Evolutionary conservation across 2,329 filamentous ascomycete genomes (phyloP).

Genomic region (Aspergillus phoenicis): DNA sequence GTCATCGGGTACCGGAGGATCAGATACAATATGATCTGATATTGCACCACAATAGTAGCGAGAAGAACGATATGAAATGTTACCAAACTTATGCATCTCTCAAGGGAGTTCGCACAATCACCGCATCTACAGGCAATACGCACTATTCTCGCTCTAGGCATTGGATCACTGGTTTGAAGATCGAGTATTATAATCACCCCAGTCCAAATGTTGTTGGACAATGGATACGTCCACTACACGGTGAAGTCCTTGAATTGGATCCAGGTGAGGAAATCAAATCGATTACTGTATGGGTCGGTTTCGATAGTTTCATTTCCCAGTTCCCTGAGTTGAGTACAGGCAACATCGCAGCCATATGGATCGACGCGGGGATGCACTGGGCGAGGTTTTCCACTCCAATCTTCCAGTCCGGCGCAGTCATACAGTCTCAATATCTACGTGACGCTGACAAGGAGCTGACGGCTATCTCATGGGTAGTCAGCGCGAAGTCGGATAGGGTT

Average conservation of each 20-base stretch:
- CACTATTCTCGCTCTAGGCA: slow-evolving; percentile 5
- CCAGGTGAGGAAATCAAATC: slow-evolving; percentile 8
- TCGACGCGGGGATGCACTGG: slow-evolving; percentile 4
- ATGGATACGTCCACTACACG: slow-evolving; percentile 10
- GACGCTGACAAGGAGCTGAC: slow-evolving; percentile 6
- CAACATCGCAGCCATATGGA: slow-evolving; percentile 9
- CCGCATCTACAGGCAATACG: slow-evolving; percentile 8
- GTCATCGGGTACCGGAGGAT: slow-evolving; percentile 8
- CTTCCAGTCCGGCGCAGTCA: not conserved
- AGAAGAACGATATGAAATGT: not conserved
- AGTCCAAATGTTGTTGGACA: slow-evolving; percentile 14
- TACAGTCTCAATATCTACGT: slow-evolving; percentile 4
- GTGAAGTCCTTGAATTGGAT: slow-evolving; percentile 2
- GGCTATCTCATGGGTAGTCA: slow-evolving; percentile 17
- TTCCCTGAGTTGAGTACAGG: not conserved
- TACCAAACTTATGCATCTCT: slow-evolving; percentile 19
- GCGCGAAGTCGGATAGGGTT: slow-evolving; percentile 1
- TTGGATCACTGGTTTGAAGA: slow-evolving; percentile 12
- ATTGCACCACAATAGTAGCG: slow-evolving; percentile 1
- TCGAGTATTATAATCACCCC: slow-evolving; percentile 13
- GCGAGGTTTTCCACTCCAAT: slow-evolving; percentile 7
- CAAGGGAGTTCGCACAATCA: slow-evolving; percentile 9
- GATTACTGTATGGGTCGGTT: slow-evolving; percentile 10
- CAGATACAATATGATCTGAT: slow-evolving; percentile 15
- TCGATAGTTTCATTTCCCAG: not conserved